phyloP scores from a whole-genome alignment of 2,329 filamentous ascomycete species.

The Pseudocercospora vitis region DNA sequence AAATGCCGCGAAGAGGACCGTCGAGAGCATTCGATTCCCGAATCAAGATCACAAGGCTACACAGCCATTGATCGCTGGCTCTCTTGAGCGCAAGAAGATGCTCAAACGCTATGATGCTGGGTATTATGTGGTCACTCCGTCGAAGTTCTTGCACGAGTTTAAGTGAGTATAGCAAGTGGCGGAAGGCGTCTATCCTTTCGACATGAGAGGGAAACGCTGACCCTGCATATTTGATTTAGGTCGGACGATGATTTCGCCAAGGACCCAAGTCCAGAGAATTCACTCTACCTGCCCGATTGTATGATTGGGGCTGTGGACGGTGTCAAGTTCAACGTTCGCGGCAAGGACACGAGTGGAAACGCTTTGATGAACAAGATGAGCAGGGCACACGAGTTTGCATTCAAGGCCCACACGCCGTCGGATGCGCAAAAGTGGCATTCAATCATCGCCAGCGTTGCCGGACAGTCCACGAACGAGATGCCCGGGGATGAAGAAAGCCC shows the following conservation, averaged over 20 bases:
- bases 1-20: slow-evolving; percentile 67
- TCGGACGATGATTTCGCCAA: slow-evolving; percentile 73
- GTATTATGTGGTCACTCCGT: slow-evolving; percentile 88
- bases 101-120: slow-evolving; percentile 75
- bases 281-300: slow-evolving; percentile 90
- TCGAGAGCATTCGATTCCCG: slow-evolving; percentile 76
- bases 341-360: slow-evolving; percentile 80
- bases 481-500: slow-evolving; percentile 42
- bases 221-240: no score
- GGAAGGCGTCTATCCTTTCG: no score
- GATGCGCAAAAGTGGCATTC: slow-evolving; percentile 86
- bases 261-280: slow-evolving; percentile 81
- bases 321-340: slow-evolving; percentile 90
- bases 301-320: slow-evolving; percentile 69
- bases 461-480: slow-evolving; percentile 46
- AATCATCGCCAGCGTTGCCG: slow-evolving; percentile 64
- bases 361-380: slow-evolving; percentile 78
- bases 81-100: slow-evolving; percentile 86
- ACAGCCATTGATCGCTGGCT: slow-evolving; percentile 80
- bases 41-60: slow-evolving; percentile 84
- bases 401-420: slow-evolving; percentile 79
- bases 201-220: no score
- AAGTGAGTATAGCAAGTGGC: no score
- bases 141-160: slow-evolving; percentile 92
- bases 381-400: slow-evolving; percentile 74